Percentiles rank a stretch among this genome's conserved stretches.
phyloP scores from a whole-genome alignment of 495 filamentous ascomycete genomes.

The Hyaloscypha variabilis region DNA sequence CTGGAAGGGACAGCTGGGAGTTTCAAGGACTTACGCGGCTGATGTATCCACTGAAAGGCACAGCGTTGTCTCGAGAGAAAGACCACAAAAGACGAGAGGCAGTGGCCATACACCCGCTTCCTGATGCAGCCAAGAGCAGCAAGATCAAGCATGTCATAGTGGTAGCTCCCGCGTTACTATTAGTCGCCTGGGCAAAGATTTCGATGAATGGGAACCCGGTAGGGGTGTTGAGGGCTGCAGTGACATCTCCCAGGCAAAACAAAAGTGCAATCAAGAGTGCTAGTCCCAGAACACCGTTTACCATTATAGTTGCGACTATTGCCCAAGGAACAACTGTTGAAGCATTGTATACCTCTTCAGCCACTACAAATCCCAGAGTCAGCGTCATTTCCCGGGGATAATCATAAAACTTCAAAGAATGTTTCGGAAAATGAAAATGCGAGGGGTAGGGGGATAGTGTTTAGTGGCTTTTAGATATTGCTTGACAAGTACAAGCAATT shows the following conservation, averaged over 20 bases:
- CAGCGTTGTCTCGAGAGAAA: conserved; percentile 54
- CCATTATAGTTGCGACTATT: conserved; percentile 45
- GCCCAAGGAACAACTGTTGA: conserved; percentile 45
- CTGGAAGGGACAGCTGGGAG: background rate
- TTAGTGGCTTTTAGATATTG: background rate
- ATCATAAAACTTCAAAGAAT: background rate
- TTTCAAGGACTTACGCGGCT: conserved; percentile 15
- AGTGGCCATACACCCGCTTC: conserved; percentile 50
- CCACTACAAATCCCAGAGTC: conserved; percentile 1
- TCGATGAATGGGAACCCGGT: conserved; percentile 53
- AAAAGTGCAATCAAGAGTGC: conserved; percentile 47
- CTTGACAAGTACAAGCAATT: background rate
- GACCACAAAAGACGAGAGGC: conserved; percentile 57
- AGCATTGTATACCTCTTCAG: conserved; percentile 53
- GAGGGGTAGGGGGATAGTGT: background rate
- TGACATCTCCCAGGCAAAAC: conserved; percentile 47
- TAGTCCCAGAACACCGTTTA: conserved; percentile 39
- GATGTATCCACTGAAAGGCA: conserved; percentile 46
- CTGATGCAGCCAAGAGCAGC: conserved; percentile 43
- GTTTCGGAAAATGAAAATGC: background rate
- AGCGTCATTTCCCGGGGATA: background rate
- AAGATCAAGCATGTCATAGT: conserved; percentile 44
- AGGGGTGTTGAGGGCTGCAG: conserved; percentile 35
- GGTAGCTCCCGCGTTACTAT: conserved; percentile 41
- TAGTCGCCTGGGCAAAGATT: conserved; percentile 47